These are phyloP conservation scores for Alternaria dauci DNA, from an alignment of 2,329 filamentous ascomycete species.

Conservation along the genomic window DNA sequence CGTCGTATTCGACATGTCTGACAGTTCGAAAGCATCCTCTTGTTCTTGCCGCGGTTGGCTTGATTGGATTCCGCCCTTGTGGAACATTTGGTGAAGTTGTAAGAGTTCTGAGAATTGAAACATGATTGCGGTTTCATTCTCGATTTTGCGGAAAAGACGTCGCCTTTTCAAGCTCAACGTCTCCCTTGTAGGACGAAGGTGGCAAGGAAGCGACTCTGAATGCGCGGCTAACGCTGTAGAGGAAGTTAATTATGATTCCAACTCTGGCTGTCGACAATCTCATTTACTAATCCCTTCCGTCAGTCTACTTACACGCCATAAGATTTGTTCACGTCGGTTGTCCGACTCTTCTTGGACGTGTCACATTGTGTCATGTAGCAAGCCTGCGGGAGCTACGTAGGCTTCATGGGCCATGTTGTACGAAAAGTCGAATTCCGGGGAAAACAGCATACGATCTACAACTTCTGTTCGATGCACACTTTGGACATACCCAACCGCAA, in stretches of 20 bases:
- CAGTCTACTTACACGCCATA: conserved; percentile 21
- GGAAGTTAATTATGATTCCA: background rate
- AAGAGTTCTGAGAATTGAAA: conserved; percentile 1
- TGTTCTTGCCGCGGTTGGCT: background rate
- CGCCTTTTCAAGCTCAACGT: conserved; percentile 28
- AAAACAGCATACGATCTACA: background rate
- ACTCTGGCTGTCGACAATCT: conserved; percentile 1
- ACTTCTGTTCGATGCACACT: too few relatives aligned
- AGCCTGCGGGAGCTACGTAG: conserved; percentile 15
- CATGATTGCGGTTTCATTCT: conserved; percentile 4
- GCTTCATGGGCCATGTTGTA: conserved; percentile 18
- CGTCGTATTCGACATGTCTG: conserved; percentile 26
- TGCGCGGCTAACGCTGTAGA: conserved; percentile 23
- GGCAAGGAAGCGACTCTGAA: conserved; percentile 10
- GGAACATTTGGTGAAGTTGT: background rate
- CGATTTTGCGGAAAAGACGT: conserved; percentile 1
- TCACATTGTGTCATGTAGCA: conserved; percentile 26
- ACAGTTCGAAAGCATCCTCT: conserved; percentile 23
- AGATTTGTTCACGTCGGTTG: conserved; percentile 2
- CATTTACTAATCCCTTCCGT: conserved; percentile 16
- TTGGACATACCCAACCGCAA: background rate
- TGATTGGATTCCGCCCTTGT: background rate
- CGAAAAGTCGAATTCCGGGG: background rate
- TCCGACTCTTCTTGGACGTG: conserved; percentile 21
- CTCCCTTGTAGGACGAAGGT: conserved; percentile 17